Evolutionary conservation across 345 rosid genomes (phyloP), one percentile per base, ranked within the genome.

Genomic region (Lagerstroemia speciosa): DNA sequence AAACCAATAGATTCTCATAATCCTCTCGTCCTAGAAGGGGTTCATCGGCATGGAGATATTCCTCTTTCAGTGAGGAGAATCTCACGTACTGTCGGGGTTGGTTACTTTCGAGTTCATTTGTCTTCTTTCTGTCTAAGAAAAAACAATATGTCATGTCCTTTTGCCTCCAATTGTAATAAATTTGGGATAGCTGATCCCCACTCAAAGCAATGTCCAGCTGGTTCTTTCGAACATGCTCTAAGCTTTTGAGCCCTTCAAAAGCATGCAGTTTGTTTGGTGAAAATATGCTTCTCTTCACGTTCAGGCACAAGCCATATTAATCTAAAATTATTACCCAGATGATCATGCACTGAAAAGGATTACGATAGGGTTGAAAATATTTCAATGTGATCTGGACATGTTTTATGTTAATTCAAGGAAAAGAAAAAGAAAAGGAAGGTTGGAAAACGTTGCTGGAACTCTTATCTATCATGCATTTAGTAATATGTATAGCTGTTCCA

Each of bases 21-120:
- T n/a, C n/a, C n/a, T n/a, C n/a, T n/a, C n/a, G n/a, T n/a, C n/a
- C n/a, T n/a, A n/a, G n/a, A n/a, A n/a, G n/a, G n/a, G n/a, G n/a
- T n/a, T 29, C 14, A 8, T 29, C 29, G 20, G 29, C 19, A 61
- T 61, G 63, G 30, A 10, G 36, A 34, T 3, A 32, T 17, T 62
- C 38, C 38, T 32, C 24, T 14, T 22, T 62, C 36, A 61, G 64
- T 61, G 32, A 61, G 36, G 36, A 27, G 36, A 30, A 30, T 61
- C 40, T 24, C 40, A 62, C 40, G 8, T 62, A 62, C 65, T 32
- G 38, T 33, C 32, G 40, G n/a, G 24, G 65, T 9, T 33, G n/a
- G 22, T 33, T 19, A 17, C 40, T 62, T 62, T 62, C 24, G 65
- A 62, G 65, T 24, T 62, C 65, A 62, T 32, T 17, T 62, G n/a